Evolutionary conservation across 75 land plant genomes (phyloP), one percentile per base, ranked within the genome.

Genomic region (Picea sitchensis): DNA sequence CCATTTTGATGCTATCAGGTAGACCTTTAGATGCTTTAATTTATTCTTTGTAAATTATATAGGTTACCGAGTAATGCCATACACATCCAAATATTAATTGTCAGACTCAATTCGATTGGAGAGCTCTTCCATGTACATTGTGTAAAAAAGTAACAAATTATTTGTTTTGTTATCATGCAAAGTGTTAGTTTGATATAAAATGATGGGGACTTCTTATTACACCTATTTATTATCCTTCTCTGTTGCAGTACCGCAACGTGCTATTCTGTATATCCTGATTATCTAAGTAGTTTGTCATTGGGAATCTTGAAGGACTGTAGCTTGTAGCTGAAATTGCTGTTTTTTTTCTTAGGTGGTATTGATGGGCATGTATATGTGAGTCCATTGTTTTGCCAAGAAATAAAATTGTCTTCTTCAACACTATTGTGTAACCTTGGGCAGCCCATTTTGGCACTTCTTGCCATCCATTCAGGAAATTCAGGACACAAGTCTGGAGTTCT

Each of bases 351-450:
- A 83, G 84, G 84, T 68, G 67, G 59, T 61, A 21, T 44, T 58
- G 77, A 79, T 72, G 84, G 83, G 13, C 59, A 38, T 56, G 78
- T 83, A 36, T 83, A 76, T 58, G 31, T 71, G 44, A 59, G 41
- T 57, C 85, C 41, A 20, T 34, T 83, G 67, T n/a, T 44, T 20
- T 15, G 63, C 14, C 76, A 15, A 59, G 34, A 60, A 14, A 51
- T 78, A n/a, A n/a, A 44, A 11, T 23, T 51, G 23, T 31, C 78
- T 64, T 82, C 83, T 75, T 68, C 85, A 62, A 60, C 47, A 58
- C 41, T 81, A 57, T 47, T 83, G 23, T 83, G 83, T 61, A 79
- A 82, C 14, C 84, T 84, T 61, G 51, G 77, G 72, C 80, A 84
- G 73, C 86, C 86, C 41, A 59, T 84, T 31, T 71, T 84, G 75